These are phyloP conservation scores for Paecilomyces sp. DNA, from an alignment of 2,329 filamentous ascomycete genomes.

Conservation along the genomic window DNA sequence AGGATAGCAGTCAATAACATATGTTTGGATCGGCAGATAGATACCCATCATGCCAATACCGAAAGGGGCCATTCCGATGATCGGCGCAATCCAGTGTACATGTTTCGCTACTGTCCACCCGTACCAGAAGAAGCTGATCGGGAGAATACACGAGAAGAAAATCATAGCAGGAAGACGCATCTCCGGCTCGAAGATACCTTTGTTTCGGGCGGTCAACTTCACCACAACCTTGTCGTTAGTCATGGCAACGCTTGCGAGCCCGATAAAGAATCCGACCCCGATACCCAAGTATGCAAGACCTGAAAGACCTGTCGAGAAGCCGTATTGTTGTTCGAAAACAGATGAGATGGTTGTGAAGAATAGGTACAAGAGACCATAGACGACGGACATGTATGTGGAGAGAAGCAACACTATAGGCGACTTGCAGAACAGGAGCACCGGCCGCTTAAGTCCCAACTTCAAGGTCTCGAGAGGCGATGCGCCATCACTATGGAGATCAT, in stretches of 20 bases:
- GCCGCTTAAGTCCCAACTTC: constrained; percentile 15
- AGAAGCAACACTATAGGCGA: constrained; percentile 47
- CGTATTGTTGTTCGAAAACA: constrained; percentile 42
- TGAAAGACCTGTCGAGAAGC: constrained; percentile 35
- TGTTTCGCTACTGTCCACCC: constrained; percentile 48
- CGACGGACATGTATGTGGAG: constrained; percentile 43
- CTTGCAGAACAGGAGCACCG: constrained; percentile 39
- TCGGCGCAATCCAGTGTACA: constrained; percentile 52
- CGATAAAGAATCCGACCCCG: constrained; percentile 33
- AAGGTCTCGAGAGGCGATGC: neutral
- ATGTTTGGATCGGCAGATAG: constrained; percentile 52
- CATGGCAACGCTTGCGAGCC: constrained; percentile 26
- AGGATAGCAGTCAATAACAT: constrained; percentile 52
- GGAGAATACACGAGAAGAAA: constrained; percentile 45
- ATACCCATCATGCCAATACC: constrained; percentile 45
- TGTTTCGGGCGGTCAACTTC: constrained; percentile 22
- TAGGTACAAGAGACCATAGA: constrained; percentile 49
- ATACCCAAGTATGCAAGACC: constrained; percentile 42
- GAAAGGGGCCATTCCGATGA: constrained; percentile 50
- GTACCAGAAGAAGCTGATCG: constrained; percentile 50
- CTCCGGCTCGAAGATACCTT: constrained; percentile 37
- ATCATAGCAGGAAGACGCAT: constrained; percentile 48
- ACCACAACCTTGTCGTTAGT: constrained; percentile 21
- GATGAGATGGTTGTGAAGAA: constrained; percentile 45
- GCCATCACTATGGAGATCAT: constrained; percentile 25